Base-by-base conservation (phyloP, 352 stramenopile species). In the Pythium folliculosum region DNA sequence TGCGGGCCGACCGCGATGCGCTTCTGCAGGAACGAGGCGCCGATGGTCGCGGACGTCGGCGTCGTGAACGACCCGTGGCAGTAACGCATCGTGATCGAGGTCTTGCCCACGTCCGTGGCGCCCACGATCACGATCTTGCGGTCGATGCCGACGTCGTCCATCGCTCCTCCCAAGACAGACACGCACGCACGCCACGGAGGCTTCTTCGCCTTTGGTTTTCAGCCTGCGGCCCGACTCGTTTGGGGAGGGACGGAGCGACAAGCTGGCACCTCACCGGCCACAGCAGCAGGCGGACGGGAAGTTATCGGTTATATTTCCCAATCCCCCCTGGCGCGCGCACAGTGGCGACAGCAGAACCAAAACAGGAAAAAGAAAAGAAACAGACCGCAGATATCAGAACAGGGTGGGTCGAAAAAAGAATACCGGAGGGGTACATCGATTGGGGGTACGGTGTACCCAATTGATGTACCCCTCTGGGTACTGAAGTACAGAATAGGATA, bases 121-220 rank as follows among this genome's bases (percentile, higher is more conserved):
- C 88, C 88, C n/a, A 96, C 83, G 74, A 96, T 95, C 67, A 96
- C 88, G 64, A 94, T 74, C 71, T 96, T 96, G 62, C 87, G 84
- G 79, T 96, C 88, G 27, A 96, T 80, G 38, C 86, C 87, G 38
- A 91, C 82, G 72, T 95, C 87, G 55, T 95, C 87, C 87, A 95
- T 95, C 9, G 10, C 51, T 17, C 5, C 38, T 52, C 52, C 23
- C 12, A 5, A 37, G 32, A 37, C 32, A 37, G 5, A 37, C 32
- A 37, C 5, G 32, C 32, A 37, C 32, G 32, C 38, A 44, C 38
- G 38, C 13, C 35, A n/a, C 38, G 13, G 37, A 49, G 54, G 38
- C 35, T 54, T 44, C 57, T 55, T 38, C 44, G 47, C 47, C 43
- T 32, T 51, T 63, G 43, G 56, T 44, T 58, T 58, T 13, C 38